Evolutionary conservation across 306 rosid species (phyloP).

Genomic region (Styphnolobium japonicum): DNA sequence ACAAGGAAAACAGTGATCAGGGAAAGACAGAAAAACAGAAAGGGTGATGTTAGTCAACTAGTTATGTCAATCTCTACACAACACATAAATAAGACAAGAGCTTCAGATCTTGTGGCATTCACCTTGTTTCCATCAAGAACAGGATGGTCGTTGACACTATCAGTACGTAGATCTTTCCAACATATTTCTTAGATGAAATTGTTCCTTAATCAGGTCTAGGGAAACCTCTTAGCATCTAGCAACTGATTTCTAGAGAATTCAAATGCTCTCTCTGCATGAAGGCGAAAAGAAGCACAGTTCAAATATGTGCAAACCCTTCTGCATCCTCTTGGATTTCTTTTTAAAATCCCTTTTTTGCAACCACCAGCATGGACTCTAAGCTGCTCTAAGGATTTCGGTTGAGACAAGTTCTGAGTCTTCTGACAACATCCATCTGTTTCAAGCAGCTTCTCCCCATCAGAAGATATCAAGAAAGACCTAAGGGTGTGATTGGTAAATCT

Average conservation of each 20-base stretch:
- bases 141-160: constrained; percentile 6
- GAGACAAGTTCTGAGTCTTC: constrained; percentile 1
- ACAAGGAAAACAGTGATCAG: too few relatives aligned
- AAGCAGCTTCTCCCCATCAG: too few relatives aligned
- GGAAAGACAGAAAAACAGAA: background rate
- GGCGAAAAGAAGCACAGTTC: constrained; percentile 59
- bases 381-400: constrained; percentile 1
- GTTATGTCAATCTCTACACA: background rate
- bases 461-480: too few relatives aligned
- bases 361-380: too few relatives aligned
- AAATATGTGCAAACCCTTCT: constrained; percentile 61
- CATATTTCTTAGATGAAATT: constrained; percentile 36
- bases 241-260: constrained; percentile 64
- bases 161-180: constrained; percentile 35
- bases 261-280: constrained; percentile 65
- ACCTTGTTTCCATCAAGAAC: constrained; percentile 27
- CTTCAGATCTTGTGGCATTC: constrained; percentile 3
- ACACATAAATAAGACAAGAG: background rate
- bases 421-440: too few relatives aligned
- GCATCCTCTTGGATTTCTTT: constrained; percentile 68
- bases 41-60: background rate
- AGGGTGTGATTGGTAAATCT: too few relatives aligned
- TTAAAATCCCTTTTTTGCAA: too few relatives aligned
- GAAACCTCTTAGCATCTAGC: constrained; percentile 56
- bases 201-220: constrained; percentile 46